Base-by-base conservation (phyloP, 169 alveolate genomes). In the Blepharisma undulans region DNA sequence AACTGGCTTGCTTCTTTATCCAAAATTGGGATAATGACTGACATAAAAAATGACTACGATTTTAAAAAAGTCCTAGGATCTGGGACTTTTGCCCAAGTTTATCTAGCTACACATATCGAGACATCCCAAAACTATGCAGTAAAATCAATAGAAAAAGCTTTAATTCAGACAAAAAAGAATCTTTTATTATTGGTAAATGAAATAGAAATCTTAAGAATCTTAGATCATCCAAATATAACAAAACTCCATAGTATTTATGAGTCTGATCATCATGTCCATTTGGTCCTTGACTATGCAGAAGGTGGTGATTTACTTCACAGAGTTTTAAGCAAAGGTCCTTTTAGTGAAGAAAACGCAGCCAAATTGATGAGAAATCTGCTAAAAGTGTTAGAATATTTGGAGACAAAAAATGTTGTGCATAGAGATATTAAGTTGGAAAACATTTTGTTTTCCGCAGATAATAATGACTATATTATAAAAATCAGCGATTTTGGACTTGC, bases 391-490 rank as follows among this genome's bases (percentile, higher is more conserved):
- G 72, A 25, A 2, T 89, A 34, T 92, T 92, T 94, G 76, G 99
- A 98, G 88, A 92, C 95, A 30, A 95, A 97, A 89, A 95, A 96
- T 72, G 92, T 96, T 72, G 96, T 91, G 12, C 98, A 96, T 90
- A 94, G 98, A 48, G 98, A 96, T 92, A 71, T 96, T 29, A 96
- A 96, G 78, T 97, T 96, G 0, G 98, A 96, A 84, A 96, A 96
- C 81, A 92, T 96, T n/a, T 92, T 96, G 10, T 84, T 93, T 5
- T 10, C 25, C 61, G 84, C 66, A 10, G 66, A 48, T 48, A 48
- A 48, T 48, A 48, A 48, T 5, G 66, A 48, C 66, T 48, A 3
- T 48, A 48, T 10, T 10, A 48, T 48, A 48, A 48, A 48, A 48
- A 12, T 48, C 29, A 74, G 36, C 18, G 87, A 79, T 32, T 79